Evolutionary conservation across 352 stramenopile species (phyloP).

Genomic region (Phytopythium ostracodes): DNA sequence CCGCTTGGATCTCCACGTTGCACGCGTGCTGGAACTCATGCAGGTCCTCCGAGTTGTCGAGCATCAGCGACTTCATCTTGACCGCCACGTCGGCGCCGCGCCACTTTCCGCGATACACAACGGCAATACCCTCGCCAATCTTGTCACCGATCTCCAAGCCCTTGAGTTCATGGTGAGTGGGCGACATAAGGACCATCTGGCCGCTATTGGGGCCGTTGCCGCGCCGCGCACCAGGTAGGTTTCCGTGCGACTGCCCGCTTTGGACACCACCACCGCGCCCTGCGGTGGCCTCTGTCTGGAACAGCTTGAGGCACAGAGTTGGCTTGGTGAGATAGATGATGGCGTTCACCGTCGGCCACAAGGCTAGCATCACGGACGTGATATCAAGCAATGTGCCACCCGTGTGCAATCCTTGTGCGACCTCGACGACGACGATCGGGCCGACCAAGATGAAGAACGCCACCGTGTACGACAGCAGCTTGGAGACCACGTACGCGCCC

Average conservation of each 20-base stretch:
- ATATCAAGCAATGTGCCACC: slow-evolving; percentile 31
- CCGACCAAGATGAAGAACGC: slow-evolving; percentile 72
- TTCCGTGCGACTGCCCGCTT: slow-evolving; percentile 25
- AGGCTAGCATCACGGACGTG: slow-evolving; percentile 48
- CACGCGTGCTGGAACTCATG: slow-evolving; percentile 78
- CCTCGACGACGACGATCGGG: slow-evolving; percentile 64
- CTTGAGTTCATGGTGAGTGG: slow-evolving; percentile 68
- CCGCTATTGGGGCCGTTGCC: slow-evolving; percentile 20
- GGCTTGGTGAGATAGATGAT: slow-evolving; percentile 73
- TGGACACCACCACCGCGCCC: slow-evolving; percentile 14
- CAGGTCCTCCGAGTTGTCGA: slow-evolving; percentile 57
- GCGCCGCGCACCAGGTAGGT: slow-evolving; percentile 3
- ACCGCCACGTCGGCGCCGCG: slow-evolving; percentile 93
- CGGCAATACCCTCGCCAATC: slow-evolving; percentile 79
- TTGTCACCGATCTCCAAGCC: slow-evolving; percentile 80
- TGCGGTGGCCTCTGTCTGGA: slow-evolving; percentile 29
- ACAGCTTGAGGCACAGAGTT: slow-evolving; percentile 50
- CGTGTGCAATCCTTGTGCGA: slow-evolving; percentile 42
- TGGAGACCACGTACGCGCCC: slow-evolving; percentile 67
- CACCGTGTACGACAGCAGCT: slow-evolving; percentile 74
- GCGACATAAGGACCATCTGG: slow-evolving; percentile 47
- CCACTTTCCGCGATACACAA: slow-evolving; percentile 96
- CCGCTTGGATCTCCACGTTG: slow-evolving; percentile 81
- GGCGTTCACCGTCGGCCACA: slow-evolving; percentile 80
- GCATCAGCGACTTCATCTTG: slow-evolving; percentile 89